These are phyloP conservation scores for Pichia nanzhaoensis DNA, from an alignment of 805 yeast species.

Conservation along the genomic window DNA sequence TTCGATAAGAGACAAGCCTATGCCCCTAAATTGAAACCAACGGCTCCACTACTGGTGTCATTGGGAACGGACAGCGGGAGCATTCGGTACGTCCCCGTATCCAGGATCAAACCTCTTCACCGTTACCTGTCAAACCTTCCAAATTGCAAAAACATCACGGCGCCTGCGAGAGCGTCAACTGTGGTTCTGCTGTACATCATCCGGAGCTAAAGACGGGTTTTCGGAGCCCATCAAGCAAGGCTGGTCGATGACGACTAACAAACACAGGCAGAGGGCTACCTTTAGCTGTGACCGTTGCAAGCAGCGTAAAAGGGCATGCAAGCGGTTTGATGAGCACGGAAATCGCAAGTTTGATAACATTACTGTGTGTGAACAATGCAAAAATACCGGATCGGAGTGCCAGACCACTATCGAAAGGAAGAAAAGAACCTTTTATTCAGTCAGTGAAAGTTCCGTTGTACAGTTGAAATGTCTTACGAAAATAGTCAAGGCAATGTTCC, in stretches of 20 bases:
- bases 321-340: constrained; percentile 18
- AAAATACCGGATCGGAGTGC: constrained; percentile 23
- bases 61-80: too few species aligned
- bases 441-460: constrained; percentile 28
- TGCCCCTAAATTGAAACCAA: too few species aligned
- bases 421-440: constrained; percentile 27
- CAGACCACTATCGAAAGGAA: constrained; percentile 29
- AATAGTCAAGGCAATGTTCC: constrained; percentile 30
- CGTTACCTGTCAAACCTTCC: too few species aligned
- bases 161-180: too few species aligned
- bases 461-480: constrained; percentile 31
- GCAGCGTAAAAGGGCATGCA: constrained; percentile 30
- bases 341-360: constrained; percentile 20
- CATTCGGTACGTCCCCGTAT: too few species aligned
- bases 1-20: too few species aligned
- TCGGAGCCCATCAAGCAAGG: too few species aligned
- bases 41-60: too few species aligned
- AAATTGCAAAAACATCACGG: too few species aligned
- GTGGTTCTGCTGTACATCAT: too few species aligned
- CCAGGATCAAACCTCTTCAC: too few species aligned
- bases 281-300: constrained; percentile 35
- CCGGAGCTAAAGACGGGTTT: too few species aligned
- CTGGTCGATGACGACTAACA: neutral
- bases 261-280: constrained; percentile 22
- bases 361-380: constrained; percentile 28